Evolutionary conservation across 441 rosid species (phyloP), one percentile per base, ranked within the genome.

Genomic region (Omphalea diandra): DNA sequence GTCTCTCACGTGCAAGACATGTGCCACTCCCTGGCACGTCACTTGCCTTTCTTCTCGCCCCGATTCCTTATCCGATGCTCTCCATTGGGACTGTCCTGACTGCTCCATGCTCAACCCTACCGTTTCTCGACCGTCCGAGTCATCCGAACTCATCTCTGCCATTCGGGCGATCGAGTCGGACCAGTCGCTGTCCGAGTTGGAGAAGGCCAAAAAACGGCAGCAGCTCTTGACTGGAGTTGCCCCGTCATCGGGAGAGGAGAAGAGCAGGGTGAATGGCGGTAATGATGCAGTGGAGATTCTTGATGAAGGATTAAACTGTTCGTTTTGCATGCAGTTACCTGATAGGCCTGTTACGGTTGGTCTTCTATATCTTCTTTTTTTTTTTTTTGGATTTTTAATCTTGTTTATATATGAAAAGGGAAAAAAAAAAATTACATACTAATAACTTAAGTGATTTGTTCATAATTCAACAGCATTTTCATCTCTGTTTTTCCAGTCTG

Each of bases 321-420:
- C 85, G 1, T 79, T 87, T 36, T 90, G 92, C 74, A 81, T 78
- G 81, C 83, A 78, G 65, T 55, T 88, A 64, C 90, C 82, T 22
- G 89, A 87, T 6, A 83, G 89, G 22, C 97, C 93, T 1, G 90
- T 91, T 46, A 83, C 96, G 77, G 94, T 89, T 65, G 32, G 85
- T 71, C 26, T 44, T 58, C 7, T 7, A 32, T 36, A 11, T 55
- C 49, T 7, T 1, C 18, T 5, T 22, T 36, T 24, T 53, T 22
- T 14, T 29, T 52, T 20, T 72, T n/a, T 9, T n/a, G n/a, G n/a
- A 5, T 44, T 11, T 44, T 32, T 9, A 7, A 26, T n/a, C n/a
- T n/a, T n/a, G n/a, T n/a, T n/a, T n/a, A n/a, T n/a, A n/a, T n/a
- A n/a, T n/a, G n/a, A n/a, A n/a, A n/a, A n/a, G n/a, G n/a, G n/a